Conservation (phyloP, 1,139 yeast species). For the Blastobotrys proliferans region DNA sequence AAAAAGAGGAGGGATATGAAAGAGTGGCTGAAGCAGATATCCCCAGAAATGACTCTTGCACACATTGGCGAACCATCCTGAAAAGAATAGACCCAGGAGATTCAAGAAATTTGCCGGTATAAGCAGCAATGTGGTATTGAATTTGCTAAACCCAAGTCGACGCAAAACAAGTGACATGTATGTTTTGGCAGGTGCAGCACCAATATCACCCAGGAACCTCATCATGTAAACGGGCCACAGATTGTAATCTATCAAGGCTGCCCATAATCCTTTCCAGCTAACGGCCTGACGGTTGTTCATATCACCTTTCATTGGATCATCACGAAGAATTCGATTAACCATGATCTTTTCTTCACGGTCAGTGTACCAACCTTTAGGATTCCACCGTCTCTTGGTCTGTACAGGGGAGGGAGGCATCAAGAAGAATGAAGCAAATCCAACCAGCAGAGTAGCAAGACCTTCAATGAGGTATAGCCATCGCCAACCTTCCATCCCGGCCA, state of each 20-base stretch:
- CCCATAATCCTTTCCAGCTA: constrained; percentile 38
- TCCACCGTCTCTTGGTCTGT: constrained; percentile 46
- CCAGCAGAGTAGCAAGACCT: constrained; percentile 49
- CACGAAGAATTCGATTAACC: constrained; percentile 56
- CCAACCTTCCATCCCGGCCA: constrained; percentile 45
- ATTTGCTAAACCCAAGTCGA: constrained; percentile 52
- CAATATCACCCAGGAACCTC: constrained; percentile 45
- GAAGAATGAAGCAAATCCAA: constrained; percentile 46
- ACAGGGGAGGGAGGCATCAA: constrained; percentile 55
- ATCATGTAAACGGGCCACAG: constrained; percentile 55
- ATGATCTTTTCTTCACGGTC: constrained; percentile 56
- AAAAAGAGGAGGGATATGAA: constrained; percentile 19
- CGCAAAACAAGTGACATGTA: constrained; percentile 52
- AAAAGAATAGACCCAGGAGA: constrained; percentile 14
- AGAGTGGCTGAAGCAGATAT: constrained; percentile 19
- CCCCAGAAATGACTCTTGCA: constrained; percentile 6
- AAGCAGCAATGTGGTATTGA: constrained; percentile 51
- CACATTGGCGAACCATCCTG: constrained; percentile 13
- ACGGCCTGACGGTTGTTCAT: constrained; percentile 63
- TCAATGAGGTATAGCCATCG: constrained; percentile 57
- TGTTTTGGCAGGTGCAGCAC: constrained; percentile 39
- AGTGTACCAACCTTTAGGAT: constrained; percentile 58
- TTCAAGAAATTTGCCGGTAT: constrained; percentile 43
- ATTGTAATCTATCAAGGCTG: constrained; percentile 49
- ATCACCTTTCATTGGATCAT: constrained; percentile 64